Evolutionary conservation across 495 filamentous ascomycete species (phyloP).

Genomic region (Xylaria longipes): DNA sequence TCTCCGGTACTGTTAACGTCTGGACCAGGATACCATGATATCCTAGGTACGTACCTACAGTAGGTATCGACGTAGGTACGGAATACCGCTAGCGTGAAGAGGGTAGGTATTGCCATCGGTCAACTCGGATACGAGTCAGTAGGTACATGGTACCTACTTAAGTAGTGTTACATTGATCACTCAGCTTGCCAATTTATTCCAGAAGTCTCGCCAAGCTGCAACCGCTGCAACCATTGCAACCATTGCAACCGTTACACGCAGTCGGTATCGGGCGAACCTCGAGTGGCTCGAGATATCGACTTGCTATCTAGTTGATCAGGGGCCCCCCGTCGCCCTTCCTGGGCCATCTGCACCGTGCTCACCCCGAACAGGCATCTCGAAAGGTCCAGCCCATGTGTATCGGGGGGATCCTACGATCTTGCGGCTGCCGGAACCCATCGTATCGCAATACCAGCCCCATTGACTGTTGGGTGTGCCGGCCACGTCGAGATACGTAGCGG

Average conservation of each 20-base stretch:
- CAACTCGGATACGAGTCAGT: not conserved
- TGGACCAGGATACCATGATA: not conserved
- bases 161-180: slow-evolving; percentile 18
- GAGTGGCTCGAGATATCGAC: slow-evolving; percentile 13
- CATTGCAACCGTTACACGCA: slow-evolving; percentile 10
- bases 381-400: slow-evolving; percentile 3
- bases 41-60: too few species aligned
- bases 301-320: not conserved
- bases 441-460: slow-evolving; percentile 4
- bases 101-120: not conserved
- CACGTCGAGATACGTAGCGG: not conserved
- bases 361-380: slow-evolving; percentile 24
- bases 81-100: not conserved
- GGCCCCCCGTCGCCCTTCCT: not conserved
- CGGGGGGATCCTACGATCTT: slow-evolving; percentile 1
- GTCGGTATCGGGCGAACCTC: not conserved
- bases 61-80: not conserved
- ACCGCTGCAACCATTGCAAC: not conserved
- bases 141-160: too few species aligned
- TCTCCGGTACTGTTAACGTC: not conserved
- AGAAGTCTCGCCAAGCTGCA: slow-evolving; percentile 17
- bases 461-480: not conserved
- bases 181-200: slow-evolving; percentile 18
- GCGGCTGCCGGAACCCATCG: slow-evolving; percentile 8
- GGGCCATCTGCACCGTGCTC: slow-evolving; percentile 6